Base-by-base conservation (phyloP, 495 filamentous ascomycete genomes). In the Annulohypoxylon bovei region DNA sequence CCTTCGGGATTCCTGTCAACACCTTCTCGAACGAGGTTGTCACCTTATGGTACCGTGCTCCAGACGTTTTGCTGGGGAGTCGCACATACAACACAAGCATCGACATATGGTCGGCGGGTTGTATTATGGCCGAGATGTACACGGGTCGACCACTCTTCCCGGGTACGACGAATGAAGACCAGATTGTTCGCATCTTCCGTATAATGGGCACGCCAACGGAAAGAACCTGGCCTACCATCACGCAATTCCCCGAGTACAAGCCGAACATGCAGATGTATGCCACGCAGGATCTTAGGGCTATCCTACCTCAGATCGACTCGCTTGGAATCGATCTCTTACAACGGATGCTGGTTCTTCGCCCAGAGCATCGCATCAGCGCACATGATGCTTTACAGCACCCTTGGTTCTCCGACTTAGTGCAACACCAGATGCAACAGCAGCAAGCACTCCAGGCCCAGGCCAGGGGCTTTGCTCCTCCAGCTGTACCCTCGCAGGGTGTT, bases 121-220 rank as follows among this genome's bases (percentile, higher is more conserved):
- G 94, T 78, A 98, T 98, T 83, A 98, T 98, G 94, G 95, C 94
- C 11, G 94, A 98, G 81, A 95, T 98, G 91, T 97, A 93, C 79
- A 96, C 93, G 0, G 95, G 94, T 11, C 88, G 95, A 2, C 94
- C 94, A 0, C 85, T 98, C 11, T 98, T 98, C 82, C 94, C 94
- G 0, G 94, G 94, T 40, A 98, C 94, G 1, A 96, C 94, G 20
- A 98, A 98, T 77, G 94, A 98, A 78, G 94, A 98, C 79, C 94
- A 98, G 78, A 88, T 97, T 56, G 84, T 93, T 62, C 94, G 96
- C 74, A 98, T 98, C 79, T 98, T 97, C 87, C 91, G 94, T 27
- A 90, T 98, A 53, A 98, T 98, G 94, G 94, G 94, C 35, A 98
- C 94, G 0, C 94, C 94, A 0, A 94, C 91, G 0, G 94, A 97